A percentile compares a stretch with the other conserved stretches of the same genome.
Evolutionary conservation across 2,329 filamentous ascomycete genomes (phyloP).

Genomic region (Tolypocladium paradoxum): DNA sequence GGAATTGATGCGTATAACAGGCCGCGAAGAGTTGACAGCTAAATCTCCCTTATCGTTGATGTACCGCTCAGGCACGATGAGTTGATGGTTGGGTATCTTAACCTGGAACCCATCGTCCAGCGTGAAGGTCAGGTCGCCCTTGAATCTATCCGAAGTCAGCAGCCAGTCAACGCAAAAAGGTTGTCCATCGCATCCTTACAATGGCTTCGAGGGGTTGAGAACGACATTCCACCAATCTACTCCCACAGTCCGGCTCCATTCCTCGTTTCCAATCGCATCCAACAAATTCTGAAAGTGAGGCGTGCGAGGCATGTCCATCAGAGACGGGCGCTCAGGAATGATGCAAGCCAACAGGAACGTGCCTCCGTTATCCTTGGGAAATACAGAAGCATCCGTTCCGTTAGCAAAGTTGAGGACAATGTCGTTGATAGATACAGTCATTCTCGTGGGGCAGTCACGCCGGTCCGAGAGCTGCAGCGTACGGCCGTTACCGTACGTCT

Average conservation of each 20-base stretch:
- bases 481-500: constrained; percentile 3
- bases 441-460: not conserved
- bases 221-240: constrained; percentile 1
- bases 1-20: constrained; percentile 2
- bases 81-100: constrained; percentile 6
- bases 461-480: not conserved
- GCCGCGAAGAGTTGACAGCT: not conserved
- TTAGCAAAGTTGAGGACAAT: constrained; percentile 6
- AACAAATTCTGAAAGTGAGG: constrained; percentile 4
- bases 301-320: constrained; percentile 3
- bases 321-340: constrained; percentile 1
- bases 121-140: constrained; percentile 2
- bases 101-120: not conserved
- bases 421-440: constrained; percentile 4
- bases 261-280: not conserved
- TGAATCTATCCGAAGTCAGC: not conserved
- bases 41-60: constrained; percentile 1
- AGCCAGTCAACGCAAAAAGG: constrained; percentile 3
- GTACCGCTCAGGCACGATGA: constrained; percentile 3
- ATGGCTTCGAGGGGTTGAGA: not conserved
- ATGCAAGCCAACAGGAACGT: constrained; percentile 4
- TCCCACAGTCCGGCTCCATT: not conserved
- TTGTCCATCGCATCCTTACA: constrained; percentile 7
- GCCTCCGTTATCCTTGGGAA: not conserved
- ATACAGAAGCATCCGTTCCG: constrained; percentile 6